Conservation (phyloP, 257 asterid species). For the Parsonsia alboflavescens region DNA sequence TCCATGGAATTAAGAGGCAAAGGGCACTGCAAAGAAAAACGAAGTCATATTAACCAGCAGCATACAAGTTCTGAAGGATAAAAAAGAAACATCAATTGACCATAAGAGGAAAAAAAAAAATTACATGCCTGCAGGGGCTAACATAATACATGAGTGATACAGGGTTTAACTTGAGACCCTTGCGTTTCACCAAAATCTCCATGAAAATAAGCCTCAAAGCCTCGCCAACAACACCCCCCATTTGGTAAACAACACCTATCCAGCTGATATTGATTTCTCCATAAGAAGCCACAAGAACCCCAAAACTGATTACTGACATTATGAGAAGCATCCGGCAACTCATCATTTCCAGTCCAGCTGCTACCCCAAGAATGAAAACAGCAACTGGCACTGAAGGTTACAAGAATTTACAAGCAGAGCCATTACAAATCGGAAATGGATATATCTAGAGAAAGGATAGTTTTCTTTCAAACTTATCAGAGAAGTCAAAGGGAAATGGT, state of each 20-base stretch:
- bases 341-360: conserved; percentile 96
- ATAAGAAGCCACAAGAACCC: conserved; percentile 90
- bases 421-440: neutral
- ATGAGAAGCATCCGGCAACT: conserved; percentile 86
- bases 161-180: conserved; percentile 89
- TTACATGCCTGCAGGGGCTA: conserved; percentile 95
- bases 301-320: conserved; percentile 90
- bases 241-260: conserved; percentile 97
- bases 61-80: neutral
- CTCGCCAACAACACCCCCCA: conserved; percentile 99
- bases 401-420: conserved; percentile 18
- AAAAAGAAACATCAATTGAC: neutral
- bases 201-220: conserved; percentile 90
- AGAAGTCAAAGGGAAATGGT: conserved; percentile 1
- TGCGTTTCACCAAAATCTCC: conserved; percentile 91
- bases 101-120: neutral
- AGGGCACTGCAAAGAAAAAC: conserved; percentile 64
- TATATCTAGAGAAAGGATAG: too few species aligned
- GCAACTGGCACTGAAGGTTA: conserved; percentile 92
- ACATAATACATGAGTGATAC: conserved; percentile 95
- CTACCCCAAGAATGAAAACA: conserved; percentile 86
- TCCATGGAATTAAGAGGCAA: conserved; percentile 93
- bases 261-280: conserved; percentile 90
- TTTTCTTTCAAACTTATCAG: neutral
- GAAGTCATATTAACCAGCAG: conserved; percentile 7